Evolutionary conservation across 75 land plant genomes (phyloP), one percentile per base, ranked within the genome.

Genomic region (Isoetes taiwanensis): DNA sequence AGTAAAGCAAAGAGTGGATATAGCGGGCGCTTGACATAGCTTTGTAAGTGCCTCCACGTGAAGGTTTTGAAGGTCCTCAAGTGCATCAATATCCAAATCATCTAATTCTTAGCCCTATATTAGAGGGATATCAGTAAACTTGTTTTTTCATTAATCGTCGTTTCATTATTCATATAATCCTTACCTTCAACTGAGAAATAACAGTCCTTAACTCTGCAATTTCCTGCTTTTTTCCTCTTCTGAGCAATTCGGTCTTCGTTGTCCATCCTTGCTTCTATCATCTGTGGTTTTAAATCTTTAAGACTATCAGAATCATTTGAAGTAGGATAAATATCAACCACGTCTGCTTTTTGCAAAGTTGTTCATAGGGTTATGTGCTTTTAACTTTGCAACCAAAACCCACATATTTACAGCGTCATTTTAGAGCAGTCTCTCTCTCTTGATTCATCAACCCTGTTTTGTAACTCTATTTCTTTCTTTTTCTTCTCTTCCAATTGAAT

Each of bases 351-450:
- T 23, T 19, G n/a, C n/a, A n/a, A n/a, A n/a, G n/a, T n/a, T n/a
- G n/a, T n/a, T n/a, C n/a, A n/a, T n/a, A n/a, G n/a, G n/a, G n/a
- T 46, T 19, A 16, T 46, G 25, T 8, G 16, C 21, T 23, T 69
- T 75, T 59, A 79, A 38, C 59, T 79, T 76, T 26, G 90, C 77
- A 62, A 82, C 61, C 27, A 76, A 67, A 41, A 78, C 73, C 90
- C 85, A 82, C 90, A 85, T 85, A 30, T 74, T 74, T 34, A 82
- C 86, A 26, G 82, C 72, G 33, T 85, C 86, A 68, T 78, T 79
- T 57, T 85, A 85, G 1, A 85, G 39, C 28, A 70, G 34, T 85
- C 90, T 21, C 58, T 72, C 27, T 46, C 52, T 41, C 76, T 82
- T 33, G 73, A 70, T 46, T 82, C 80, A 21, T 78, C 80, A 56